Percentiles rank a stretch among this genome's conserved stretches.
phyloP scores from a whole-genome alignment of 2,329 filamentous ascomycete species.

The Penicillium fuscoglaucum region DNA sequence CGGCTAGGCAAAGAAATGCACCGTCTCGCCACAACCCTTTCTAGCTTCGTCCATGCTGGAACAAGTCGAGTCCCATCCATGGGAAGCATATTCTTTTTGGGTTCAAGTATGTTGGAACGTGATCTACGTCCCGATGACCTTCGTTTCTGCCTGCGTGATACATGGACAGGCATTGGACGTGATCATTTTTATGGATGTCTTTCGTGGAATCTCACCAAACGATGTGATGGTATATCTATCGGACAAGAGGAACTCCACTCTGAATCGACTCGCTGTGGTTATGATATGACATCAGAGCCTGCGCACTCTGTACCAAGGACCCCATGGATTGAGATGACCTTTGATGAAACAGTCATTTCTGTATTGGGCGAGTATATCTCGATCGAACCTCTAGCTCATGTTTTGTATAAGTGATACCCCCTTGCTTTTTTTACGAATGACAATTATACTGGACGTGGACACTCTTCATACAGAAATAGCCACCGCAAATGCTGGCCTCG shows the following conservation, averaged over 20 bases:
- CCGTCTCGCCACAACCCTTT: constrained; percentile 22
- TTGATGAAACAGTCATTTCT: constrained; percentile 30
- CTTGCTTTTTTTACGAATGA: background rate
- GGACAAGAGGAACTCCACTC: background rate
- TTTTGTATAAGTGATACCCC: constrained; percentile 1
- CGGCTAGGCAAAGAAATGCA: constrained; percentile 28
- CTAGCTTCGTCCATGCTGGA: constrained; percentile 7
- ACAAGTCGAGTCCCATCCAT: constrained; percentile 1
- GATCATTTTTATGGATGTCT: constrained; percentile 38
- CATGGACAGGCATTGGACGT: constrained; percentile 32
- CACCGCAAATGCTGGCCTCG: background rate
- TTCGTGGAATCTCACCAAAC: constrained; percentile 10
- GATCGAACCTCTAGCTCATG: constrained; percentile 6
- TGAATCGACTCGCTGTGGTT: background rate
- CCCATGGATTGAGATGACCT: constrained; percentile 26
- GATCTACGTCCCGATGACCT: constrained; percentile 16
- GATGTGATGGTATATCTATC: background rate
- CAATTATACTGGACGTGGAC: background rate
- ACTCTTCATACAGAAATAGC: background rate
- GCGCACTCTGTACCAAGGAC: background rate
- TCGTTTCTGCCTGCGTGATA: constrained; percentile 26
- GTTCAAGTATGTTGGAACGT: constrained; percentile 25
- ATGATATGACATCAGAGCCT: background rate
- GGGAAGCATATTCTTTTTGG: constrained; percentile 39
- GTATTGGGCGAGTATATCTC: constrained; percentile 20